These are phyloP conservation scores for Rhizopogon sp. DNA, from an alignment of 768 basidiomycete species.

Conservation along the genomic window DNA sequence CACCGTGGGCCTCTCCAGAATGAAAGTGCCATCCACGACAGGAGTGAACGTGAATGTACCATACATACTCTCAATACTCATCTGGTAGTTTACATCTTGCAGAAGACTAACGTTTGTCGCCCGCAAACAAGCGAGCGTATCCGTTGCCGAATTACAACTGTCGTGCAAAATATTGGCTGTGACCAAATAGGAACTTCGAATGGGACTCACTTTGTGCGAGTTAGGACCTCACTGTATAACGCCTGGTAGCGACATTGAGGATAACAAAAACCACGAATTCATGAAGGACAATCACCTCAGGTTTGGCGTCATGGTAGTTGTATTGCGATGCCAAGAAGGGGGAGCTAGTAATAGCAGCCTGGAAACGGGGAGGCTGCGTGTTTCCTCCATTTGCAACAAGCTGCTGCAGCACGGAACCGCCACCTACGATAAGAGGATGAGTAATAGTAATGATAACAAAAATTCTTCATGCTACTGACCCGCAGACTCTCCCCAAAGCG, in stretches of 20 bases:
- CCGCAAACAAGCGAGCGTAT: slow-evolving; percentile 25
- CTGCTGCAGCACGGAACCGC: slow-evolving; percentile 30
- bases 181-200: not conserved
- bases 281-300: slow-evolving; percentile 15
- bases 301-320: slow-evolving; percentile 22
- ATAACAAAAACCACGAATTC: not conserved
- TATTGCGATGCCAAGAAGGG: slow-evolving; percentile 29
- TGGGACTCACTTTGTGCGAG: slow-evolving; percentile 9
- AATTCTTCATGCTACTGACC: slow-evolving; percentile 7
- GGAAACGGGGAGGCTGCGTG: slow-evolving; percentile 29
- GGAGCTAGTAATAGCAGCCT: slow-evolving; percentile 29
- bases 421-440: slow-evolving; percentile 13
- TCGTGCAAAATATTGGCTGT: not conserved
- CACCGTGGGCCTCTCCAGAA: slow-evolving; percentile 27
- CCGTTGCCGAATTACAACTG: slow-evolving; percentile 17
- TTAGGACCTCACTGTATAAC: slow-evolving; percentile 10
- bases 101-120: slow-evolving; percentile 14
- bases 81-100: slow-evolving; percentile 19
- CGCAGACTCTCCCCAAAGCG: slow-evolving; percentile 34
- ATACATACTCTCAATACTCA: slow-evolving; percentile 21
- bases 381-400: slow-evolving; percentile 27
- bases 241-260: slow-evolving; percentile 2
- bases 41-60: slow-evolving; percentile 28
- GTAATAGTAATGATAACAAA: not conserved
- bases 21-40: slow-evolving; percentile 32